A percentile compares a stretch with the other conserved stretches of the same genome.
Evolutionary conservation across 169 alveolate genomes (phyloP).

Genomic region (Plasmodium knowlesi): DNA sequence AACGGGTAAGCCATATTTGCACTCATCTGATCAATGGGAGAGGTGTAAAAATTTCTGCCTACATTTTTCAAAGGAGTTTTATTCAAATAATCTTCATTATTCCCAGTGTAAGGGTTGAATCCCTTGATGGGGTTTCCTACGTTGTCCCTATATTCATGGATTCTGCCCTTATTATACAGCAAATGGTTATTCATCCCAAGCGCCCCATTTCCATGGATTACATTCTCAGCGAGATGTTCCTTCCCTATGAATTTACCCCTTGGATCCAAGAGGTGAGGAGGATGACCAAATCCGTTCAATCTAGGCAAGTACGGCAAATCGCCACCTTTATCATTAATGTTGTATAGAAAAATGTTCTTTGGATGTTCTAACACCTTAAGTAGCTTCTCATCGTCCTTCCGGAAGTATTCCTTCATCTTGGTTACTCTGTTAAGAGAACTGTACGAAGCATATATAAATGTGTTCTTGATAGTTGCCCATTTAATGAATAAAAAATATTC

Average conservation of each 20-base stretch:
- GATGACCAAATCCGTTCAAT: not conserved
- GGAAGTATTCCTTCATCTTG: conserved; percentile 65
- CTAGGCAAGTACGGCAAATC: conserved; percentile 13
- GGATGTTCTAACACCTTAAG: conserved; percentile 60
- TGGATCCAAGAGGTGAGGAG: not conserved
- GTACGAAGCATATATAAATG: conserved; percentile 57
- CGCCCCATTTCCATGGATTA: not conserved
- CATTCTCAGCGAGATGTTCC: conserved; percentile 14
- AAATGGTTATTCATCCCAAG: not conserved
- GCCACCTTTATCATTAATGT: conserved; percentile 33
- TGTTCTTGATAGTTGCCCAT: conserved; percentile 72
- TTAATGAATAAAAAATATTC: conserved; percentile 68
- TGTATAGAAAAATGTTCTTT: conserved; percentile 52
- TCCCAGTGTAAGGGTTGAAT: not conserved
- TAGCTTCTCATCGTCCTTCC: conserved; percentile 49
- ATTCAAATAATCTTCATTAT: conserved; percentile 46
- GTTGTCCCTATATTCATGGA: conserved; percentile 4
- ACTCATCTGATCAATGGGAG: conserved; percentile 16
- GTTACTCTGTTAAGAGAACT: conserved; percentile 61
- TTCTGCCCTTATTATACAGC: conserved; percentile 7
- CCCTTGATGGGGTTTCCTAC: not conserved
- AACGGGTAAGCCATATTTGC: not conserved
- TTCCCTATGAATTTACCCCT: conserved; percentile 17
- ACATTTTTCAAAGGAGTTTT: conserved; percentile 56
- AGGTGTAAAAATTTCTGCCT: conserved; percentile 32